A percentile compares a stretch with the other conserved stretches of the same genome.
These are phyloP conservation scores for Wickerhamiella lipophila DNA, from an alignment of 805 yeast species.

Conservation along the genomic window DNA sequence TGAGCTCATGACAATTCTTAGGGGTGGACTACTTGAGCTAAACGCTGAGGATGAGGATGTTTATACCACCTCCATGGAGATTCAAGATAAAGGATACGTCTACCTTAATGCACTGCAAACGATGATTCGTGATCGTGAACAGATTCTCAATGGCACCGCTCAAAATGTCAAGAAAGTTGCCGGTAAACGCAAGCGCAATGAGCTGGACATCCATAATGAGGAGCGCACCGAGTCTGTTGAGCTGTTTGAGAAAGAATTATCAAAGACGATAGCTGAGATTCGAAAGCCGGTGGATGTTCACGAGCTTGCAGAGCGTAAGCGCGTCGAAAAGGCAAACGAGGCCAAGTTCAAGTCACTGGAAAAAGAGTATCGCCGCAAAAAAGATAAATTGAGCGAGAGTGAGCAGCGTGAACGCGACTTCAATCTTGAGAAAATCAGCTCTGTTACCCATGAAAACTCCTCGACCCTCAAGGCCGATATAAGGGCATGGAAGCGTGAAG, in stretches of 20 bases:
- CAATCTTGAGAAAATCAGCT: not conserved
- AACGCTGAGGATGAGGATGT: constrained; percentile 50
- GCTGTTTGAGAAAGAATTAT: constrained; percentile 8
- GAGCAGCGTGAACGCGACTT: not conserved
- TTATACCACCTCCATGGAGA: constrained; percentile 58
- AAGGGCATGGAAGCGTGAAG: constrained; percentile 34
- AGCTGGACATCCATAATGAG: not conserved
- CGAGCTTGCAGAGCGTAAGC: not conserved
- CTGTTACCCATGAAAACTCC: not conserved
- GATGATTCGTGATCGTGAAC: constrained; percentile 32
- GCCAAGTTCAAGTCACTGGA: not conserved
- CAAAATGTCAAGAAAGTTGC: not conserved
- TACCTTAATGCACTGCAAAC: constrained; percentile 28
- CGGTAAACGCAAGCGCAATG: not conserved
- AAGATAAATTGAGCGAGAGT: not conserved
- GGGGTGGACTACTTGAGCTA: constrained; percentile 18
- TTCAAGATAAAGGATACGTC: constrained; percentile 50
- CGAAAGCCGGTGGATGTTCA: constrained; percentile 1
- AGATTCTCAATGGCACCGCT: constrained; percentile 30
- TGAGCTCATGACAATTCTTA: constrained; percentile 13
- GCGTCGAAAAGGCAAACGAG: constrained; percentile 1
- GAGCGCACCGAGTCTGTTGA: not conserved
- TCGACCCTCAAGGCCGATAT: constrained; percentile 35
- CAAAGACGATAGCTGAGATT: constrained; percentile 13
- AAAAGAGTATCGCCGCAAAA: not conserved